These are phyloP conservation scores for Cutaneotrichosporon spelunceum DNA, from an alignment of 1,284 basidiomycete species.

Conservation along the genomic window DNA sequence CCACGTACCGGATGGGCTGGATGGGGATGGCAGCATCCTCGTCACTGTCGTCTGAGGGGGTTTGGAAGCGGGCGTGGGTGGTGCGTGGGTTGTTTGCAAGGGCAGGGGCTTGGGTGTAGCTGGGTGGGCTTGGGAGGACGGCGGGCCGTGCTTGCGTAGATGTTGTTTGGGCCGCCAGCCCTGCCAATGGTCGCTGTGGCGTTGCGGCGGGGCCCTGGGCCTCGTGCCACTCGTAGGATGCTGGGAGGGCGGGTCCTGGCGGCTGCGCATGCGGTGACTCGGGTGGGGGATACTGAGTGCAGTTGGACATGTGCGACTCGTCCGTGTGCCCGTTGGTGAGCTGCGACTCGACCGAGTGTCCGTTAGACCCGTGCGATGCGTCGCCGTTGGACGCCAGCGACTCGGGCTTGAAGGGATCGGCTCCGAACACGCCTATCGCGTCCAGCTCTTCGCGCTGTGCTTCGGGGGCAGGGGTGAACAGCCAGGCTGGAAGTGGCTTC, in stretches of 20 bases:
- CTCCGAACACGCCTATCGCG: constrained; percentile 31
- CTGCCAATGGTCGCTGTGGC: no score
- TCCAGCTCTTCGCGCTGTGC: constrained; percentile 24
- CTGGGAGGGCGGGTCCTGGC: not conserved
- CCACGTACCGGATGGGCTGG: not conserved
- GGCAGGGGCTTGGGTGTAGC: not conserved
- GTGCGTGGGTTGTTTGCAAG: no score
- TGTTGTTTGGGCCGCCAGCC: no score
- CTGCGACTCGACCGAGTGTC: not conserved
- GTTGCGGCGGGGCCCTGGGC: no score
- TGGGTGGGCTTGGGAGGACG: no score
- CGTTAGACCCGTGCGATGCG: not conserved
- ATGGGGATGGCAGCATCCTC: not conserved
- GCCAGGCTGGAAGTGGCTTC: constrained; percentile 34
- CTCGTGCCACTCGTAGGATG: not conserved
- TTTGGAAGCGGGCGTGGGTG: not conserved
- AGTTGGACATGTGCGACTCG: not conserved
- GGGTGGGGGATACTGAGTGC: not conserved
- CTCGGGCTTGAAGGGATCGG: constrained; percentile 20
- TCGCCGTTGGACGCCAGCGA: not conserved
- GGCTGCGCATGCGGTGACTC: not conserved
- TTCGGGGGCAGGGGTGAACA: constrained; percentile 30
- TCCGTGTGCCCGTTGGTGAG: not conserved
- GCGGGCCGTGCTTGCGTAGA: no score
- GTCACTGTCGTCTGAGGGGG: not conserved